phyloP scores from a whole-genome alignment of 805 yeast genomes.

The Nakazawaea anatomiae region DNA sequence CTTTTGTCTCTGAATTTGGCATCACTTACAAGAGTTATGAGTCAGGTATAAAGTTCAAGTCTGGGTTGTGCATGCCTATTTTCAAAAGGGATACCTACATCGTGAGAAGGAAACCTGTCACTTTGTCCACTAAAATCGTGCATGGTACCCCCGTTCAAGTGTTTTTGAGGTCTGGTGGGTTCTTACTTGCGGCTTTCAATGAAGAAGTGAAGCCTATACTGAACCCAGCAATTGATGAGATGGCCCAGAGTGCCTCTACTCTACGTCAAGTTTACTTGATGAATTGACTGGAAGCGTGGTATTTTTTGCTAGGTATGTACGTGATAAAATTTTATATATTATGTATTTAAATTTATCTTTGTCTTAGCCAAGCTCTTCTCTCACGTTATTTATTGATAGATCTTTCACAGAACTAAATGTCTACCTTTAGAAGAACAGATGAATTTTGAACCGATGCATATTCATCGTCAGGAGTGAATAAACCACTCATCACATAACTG shows the following conservation, averaged over 20 bases:
- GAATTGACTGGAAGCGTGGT: conserved; percentile 10
- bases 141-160: conserved; percentile 29
- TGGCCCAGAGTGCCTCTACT: conserved; percentile 39
- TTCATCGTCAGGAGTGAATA: no score
- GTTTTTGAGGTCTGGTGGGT: conserved; percentile 47
- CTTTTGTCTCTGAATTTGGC: conserved; percentile 50
- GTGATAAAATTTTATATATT: no score
- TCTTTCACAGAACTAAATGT: no score
- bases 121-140: not conserved
- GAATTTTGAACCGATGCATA: no score
- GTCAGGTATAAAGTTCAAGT: conserved; percentile 27
- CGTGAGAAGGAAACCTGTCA: conserved; percentile 27
- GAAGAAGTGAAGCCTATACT: conserved; percentile 23
- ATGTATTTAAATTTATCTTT: no score
- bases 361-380: not conserved
- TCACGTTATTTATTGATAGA: not conserved
- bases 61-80: conserved; percentile 52
- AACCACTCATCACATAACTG: no score
- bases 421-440: not conserved
- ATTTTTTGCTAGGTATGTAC: no score
- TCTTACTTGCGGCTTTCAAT: conserved; percentile 40
- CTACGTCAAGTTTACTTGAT: conserved; percentile 42
- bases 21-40: conserved; percentile 31
- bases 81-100: conserved; percentile 36
- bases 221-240: conserved; percentile 35